Base-by-base conservation (phyloP, 176 grass and related monocot genomes). In the Phyllostachys edulis region DNA sequence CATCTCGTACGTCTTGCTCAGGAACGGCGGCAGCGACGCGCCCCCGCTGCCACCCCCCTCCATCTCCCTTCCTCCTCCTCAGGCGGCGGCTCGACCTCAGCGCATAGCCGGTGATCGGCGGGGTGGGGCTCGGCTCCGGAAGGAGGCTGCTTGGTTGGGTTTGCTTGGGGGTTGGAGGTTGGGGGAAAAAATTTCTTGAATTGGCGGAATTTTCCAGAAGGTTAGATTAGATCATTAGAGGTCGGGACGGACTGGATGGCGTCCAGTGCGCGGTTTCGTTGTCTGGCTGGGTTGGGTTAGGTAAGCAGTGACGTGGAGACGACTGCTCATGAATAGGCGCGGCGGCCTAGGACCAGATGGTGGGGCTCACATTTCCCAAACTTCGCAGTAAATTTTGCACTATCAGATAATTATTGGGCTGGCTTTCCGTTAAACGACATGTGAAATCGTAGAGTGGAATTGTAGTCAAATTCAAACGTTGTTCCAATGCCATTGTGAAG, bases 1-100 rank as follows among this genome's bases (percentile, higher is more conserved):
- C 96, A 99, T 99, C 57, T 99, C 96, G 80, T 99, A 99, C 70
- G 96, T 94, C 93, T 99, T 99, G 82, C 67, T 89, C 32, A 99
- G 91, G 82, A 99, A 99, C 71, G 96, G 96, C 73, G 93, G 91
- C 80, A 92, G 88, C 45, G 96, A 85, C 74, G 82, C 76, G 63
- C 75, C 77, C 44, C 92, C 81, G 75, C 84, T 84, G 54, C 69
- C 41, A 42, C 41, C 76, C 29, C 71, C 73, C 47, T 89, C 86
- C 88, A 89, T 94, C 46, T 59, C 29, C 45, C 44, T 18, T 61
- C 24, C 60, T 40, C 37, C 32, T 29, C 52, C 20, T 39, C 17
- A 29, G 11, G 69, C 38, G 54, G 67, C 67, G 24, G 27, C 39
- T 60, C 52, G 66, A 10, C 5, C 82, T 77, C 72, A 47, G 50